phyloP scores from a whole-genome alignment of 345 rosid species.

The Gossypium anomalum region DNA sequence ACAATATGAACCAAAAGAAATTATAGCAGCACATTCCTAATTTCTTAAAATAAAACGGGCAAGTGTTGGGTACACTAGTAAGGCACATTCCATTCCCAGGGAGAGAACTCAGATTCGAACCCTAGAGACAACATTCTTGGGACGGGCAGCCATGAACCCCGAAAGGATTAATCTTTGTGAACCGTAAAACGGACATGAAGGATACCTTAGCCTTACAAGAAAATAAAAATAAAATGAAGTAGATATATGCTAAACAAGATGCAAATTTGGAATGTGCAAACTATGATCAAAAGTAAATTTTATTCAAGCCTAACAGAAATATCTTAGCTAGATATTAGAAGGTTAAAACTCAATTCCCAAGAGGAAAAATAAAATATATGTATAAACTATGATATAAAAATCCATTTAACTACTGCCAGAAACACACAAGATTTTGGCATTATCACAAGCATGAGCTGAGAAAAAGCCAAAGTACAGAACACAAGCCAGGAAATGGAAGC shows the following conservation, averaged over 20 bases:
- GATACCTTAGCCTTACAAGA: too few relatives aligned
- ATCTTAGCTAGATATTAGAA: not conserved
- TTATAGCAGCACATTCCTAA: not conserved
- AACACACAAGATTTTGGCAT: not conserved
- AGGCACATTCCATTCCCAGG: too few relatives aligned
- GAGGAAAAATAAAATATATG: not conserved
- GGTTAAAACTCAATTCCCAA: not conserved
- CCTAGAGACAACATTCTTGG: too few relatives aligned
- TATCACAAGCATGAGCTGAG: not conserved
- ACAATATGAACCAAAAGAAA: slow-evolving; percentile 2
- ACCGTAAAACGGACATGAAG: too few relatives aligned
- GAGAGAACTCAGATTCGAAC: too few relatives aligned
- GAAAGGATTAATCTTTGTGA: too few relatives aligned
- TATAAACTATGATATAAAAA: not conserved
- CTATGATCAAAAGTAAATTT: not conserved
- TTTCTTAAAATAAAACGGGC: not conserved
- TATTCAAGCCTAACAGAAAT: not conserved
- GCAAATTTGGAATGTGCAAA: not conserved
- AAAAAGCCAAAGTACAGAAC: slow-evolving; percentile 17
- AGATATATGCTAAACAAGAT: slow-evolving; percentile 19
- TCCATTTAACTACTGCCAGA: not conserved
- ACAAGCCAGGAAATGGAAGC: slow-evolving; percentile 7
- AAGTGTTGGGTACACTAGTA: too few relatives aligned
- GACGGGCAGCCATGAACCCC: too few relatives aligned
- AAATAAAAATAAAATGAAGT: not conserved